These are phyloP conservation scores for Elsinoe ampelina DNA, from an alignment of 2,329 filamentous ascomycete species.

Conservation along the genomic window DNA sequence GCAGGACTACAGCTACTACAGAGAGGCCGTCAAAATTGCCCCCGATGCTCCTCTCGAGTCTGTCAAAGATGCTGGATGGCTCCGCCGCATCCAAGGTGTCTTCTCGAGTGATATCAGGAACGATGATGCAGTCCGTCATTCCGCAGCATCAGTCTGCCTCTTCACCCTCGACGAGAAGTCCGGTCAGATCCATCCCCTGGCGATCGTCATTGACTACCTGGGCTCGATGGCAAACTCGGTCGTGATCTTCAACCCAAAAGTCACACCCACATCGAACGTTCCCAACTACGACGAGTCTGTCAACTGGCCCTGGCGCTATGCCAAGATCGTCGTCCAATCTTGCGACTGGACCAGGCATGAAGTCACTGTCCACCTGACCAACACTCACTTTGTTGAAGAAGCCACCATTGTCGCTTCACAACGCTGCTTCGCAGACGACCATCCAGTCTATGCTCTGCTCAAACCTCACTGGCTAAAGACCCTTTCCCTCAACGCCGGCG, in stretches of 20 bases:
- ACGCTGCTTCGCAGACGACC: slow-evolving; percentile 22
- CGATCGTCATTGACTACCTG: slow-evolving; percentile 42
- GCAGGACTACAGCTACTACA: slow-evolving; percentile 39
- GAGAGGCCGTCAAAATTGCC: slow-evolving; percentile 23
- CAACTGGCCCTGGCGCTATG: slow-evolving; percentile 46
- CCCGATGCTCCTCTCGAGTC: slow-evolving; percentile 16
- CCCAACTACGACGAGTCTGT: slow-evolving; percentile 27
- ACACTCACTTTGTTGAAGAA: slow-evolving; percentile 20
- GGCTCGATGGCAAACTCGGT: slow-evolving; percentile 36
- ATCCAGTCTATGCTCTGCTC: slow-evolving; percentile 37
- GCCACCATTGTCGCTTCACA: slow-evolving; percentile 19
- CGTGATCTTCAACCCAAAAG: slow-evolving; percentile 41
- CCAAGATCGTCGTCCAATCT: slow-evolving; percentile 42
- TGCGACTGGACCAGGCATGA: slow-evolving; percentile 44
- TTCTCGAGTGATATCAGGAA: neutral
- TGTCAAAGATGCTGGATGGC: slow-evolving; percentile 11
- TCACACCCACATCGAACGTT: slow-evolving; percentile 21
- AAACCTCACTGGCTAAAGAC: slow-evolving; percentile 45
- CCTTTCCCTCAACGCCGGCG: slow-evolving; percentile 41
- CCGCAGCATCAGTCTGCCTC: slow-evolving; percentile 16
- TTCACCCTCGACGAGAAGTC: slow-evolving; percentile 28
- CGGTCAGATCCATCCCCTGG: slow-evolving; percentile 41
- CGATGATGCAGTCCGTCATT: neutral
- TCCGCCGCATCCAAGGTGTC: slow-evolving; percentile 13
- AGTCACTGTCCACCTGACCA: slow-evolving; percentile 36